phyloP scores from a whole-genome alignment of 2,329 filamentous ascomycete species.

The Fusarium annulatum region DNA sequence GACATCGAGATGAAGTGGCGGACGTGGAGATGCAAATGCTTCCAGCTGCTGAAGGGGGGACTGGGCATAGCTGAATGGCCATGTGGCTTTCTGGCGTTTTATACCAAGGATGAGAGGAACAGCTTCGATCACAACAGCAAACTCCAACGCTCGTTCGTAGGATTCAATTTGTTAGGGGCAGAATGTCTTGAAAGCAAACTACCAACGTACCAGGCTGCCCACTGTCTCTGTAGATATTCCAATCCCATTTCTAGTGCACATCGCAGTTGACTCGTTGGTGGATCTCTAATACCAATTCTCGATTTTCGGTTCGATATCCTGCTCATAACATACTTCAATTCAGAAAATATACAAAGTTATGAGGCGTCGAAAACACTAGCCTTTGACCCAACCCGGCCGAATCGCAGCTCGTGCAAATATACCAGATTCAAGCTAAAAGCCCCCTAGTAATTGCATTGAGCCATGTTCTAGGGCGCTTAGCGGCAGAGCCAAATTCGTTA shows the following conservation, averaged over 20 bases:
- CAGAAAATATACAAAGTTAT: not conserved
- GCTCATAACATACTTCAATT: not conserved
- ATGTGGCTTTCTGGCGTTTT: not conserved
- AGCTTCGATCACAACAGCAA: not conserved
- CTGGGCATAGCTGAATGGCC: not conserved
- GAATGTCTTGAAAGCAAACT: not conserved
- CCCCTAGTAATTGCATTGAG: not conserved
- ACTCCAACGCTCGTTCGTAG: not conserved
- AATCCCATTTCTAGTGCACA: no score
- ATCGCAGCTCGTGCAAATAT: not conserved
- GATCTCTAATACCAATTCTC: no score
- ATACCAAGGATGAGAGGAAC: not conserved
- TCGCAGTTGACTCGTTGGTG: not conserved
- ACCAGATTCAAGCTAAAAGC: not conserved
- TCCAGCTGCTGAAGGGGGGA: not conserved
- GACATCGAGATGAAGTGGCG: not conserved
- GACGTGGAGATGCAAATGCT: slow-evolving; percentile 3
- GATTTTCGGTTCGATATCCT: not conserved
- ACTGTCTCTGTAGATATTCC: no score
- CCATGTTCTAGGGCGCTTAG: not conserved
- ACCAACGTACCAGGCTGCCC: not conserved
- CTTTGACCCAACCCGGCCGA: no score
- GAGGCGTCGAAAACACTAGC: not conserved
- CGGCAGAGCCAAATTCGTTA: not conserved
- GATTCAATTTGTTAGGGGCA: not conserved